phyloP scores from a whole-genome alignment of 306 rosid genomes.

The Quercus dentata region DNA sequence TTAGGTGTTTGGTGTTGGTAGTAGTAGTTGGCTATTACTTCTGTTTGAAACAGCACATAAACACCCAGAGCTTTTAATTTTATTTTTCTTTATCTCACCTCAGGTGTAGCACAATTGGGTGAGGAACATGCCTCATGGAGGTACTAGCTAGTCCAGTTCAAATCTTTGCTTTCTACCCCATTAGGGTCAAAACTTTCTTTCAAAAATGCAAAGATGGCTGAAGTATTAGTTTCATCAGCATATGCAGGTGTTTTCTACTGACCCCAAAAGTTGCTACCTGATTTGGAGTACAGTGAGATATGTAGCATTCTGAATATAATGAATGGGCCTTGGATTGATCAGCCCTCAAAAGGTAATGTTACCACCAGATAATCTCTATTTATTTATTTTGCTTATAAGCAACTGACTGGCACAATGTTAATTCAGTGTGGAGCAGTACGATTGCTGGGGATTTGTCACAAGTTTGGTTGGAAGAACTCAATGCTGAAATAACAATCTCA shows the following conservation, averaged over 20 bases:
- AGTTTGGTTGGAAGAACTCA: constrained; percentile 41
- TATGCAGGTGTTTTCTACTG: constrained; percentile 32
- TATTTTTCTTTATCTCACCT: background rate
- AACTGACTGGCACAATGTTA: constrained; percentile 15
- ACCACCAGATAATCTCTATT: background rate
- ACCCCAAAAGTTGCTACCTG: constrained; percentile 89
- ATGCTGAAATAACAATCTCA: constrained; percentile 18
- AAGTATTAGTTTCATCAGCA: background rate
- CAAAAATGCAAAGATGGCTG: background rate
- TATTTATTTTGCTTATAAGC: background rate
- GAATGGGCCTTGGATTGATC: constrained; percentile 86
- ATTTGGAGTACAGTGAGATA: constrained; percentile 80
- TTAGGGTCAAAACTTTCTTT: background rate
- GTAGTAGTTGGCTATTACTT: background rate
- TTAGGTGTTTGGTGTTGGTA: background rate
- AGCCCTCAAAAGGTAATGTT: constrained; percentile 60
- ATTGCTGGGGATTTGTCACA: constrained; percentile 55
- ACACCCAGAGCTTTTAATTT: background rate
- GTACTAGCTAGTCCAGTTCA: too few species aligned
- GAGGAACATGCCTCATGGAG: too few species aligned
- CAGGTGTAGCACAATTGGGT: too few species aligned
- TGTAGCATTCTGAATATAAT: constrained; percentile 83
- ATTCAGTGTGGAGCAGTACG: constrained; percentile 76
- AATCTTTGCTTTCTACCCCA: too few species aligned
- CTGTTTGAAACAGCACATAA: background rate